Evolutionary conservation across 768 basidiomycete genomes (phyloP).

Genomic region (Pleurotus citrinopileatus): DNA sequence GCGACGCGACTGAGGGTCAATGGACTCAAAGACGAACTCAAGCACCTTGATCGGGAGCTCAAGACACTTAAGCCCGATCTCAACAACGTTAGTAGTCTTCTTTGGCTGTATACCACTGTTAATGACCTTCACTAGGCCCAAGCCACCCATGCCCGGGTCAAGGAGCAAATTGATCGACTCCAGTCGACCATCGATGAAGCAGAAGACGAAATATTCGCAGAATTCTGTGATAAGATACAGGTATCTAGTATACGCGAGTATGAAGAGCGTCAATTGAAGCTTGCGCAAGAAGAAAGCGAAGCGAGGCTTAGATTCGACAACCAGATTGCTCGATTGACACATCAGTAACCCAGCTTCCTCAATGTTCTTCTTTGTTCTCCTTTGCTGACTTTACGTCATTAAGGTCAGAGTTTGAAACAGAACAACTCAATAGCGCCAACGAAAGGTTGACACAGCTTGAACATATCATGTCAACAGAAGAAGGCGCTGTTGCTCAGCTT

Average conservation of each 20-base stretch:
- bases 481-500: constrained; percentile 48
- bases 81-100: constrained; percentile 56
- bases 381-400: neutral
- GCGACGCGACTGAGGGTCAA: constrained; percentile 73
- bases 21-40: constrained; percentile 82
- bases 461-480: constrained; percentile 49
- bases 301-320: constrained; percentile 80
- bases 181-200: constrained; percentile 63
- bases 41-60: constrained; percentile 71
- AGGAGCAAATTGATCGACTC: constrained; percentile 53
- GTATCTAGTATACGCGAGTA: constrained; percentile 87
- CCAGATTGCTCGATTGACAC: constrained; percentile 80
- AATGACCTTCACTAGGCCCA: constrained; percentile 41
- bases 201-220: constrained; percentile 74
- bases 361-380: constrained; percentile 20
- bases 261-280: constrained; percentile 86
- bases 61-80: constrained; percentile 66
- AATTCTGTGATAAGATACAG: constrained; percentile 78
- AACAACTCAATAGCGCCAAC: constrained; percentile 63
- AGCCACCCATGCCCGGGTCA: constrained; percentile 47
- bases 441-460: constrained; percentile 61
- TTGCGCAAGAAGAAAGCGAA: constrained; percentile 86
- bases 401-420: constrained; percentile 80
- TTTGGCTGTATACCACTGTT: neutral
- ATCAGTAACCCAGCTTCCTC: constrained; percentile 58